phyloP scores from a whole-genome alignment of 139 green algal species.

The Astrephomene gubernaculifera region DNA sequence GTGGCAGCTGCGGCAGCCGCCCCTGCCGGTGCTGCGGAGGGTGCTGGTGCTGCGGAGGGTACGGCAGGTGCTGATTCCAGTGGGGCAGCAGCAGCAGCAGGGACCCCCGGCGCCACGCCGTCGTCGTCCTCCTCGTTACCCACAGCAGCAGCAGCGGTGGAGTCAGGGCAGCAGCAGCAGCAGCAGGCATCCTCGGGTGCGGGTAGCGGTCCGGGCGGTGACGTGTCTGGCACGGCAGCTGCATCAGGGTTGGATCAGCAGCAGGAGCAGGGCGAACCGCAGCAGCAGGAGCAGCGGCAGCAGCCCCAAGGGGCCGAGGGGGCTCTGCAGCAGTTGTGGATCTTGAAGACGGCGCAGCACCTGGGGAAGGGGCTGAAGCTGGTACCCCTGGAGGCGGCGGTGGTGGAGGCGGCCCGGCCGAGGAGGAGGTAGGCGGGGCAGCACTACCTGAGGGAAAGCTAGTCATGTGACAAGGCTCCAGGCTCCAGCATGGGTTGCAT shows the following conservation, averaged over 20 bases:
- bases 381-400: constrained; percentile 45
- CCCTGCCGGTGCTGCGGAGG: neutral
- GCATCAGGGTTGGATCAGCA: neutral
- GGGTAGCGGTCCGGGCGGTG: no score
- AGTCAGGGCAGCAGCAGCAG: neutral
- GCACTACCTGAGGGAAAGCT: neutral
- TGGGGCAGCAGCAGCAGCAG: neutral
- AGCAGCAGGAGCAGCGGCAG: neutral
- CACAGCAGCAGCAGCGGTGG: neutral
- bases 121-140: neutral
- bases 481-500: no score
- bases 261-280: neutral
- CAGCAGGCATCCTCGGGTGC: no score
- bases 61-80: no score
- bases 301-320: neutral
- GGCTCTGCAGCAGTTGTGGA: constrained; percentile 54
- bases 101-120: neutral
- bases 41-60: neutral
- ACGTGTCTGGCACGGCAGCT: neutral
- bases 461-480: no score
- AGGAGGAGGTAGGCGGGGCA: neutral
- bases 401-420: constrained; percentile 13
- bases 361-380: constrained; percentile 71
- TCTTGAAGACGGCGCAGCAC: constrained; percentile 72
- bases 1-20: neutral